Evolutionary conservation across 768 basidiomycete species (phyloP), one percentile per base, ranked within the genome.

Genomic region (Termitomyces sp.): DNA sequence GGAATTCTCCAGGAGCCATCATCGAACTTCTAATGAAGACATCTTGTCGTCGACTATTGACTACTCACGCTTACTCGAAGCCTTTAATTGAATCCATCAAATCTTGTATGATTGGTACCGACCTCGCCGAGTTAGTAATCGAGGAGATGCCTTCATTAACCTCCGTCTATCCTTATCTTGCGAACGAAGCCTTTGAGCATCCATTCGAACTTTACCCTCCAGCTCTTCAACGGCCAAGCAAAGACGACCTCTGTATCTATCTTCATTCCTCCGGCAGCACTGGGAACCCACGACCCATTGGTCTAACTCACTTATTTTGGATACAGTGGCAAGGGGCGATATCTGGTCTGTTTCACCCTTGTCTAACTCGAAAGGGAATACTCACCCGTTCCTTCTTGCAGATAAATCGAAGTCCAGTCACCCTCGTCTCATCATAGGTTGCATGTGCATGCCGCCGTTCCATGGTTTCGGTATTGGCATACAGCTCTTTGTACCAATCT

Each of bases 201-300:
- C 46, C 58, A 3, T 63, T 63, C 52, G 40, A 60, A 32, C 16
- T 5, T 0, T 65, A 65, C 44, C 62, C 62, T 16, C 28, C 14
- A 46, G 30, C 50, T 11, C 10, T 22, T 18, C 28, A 35, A 24
- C 62, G 62, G 26, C 62, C 62, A 10, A 52, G 50, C 10, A 36
- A 53, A 32, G 33, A 59, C 56, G 59, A 65, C 47, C 36, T 66
- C 5, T 47, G 67, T 50, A 36, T 68, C 10, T 75, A 72, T 50
- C 58, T 78, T 1, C 75, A 77, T 52, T 77, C 76, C 0, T 76
- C 77, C 2, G 75, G 76, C 8, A 74, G 71, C 49, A 73, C 74
- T 0, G 72, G 74, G 2, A 66, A 71, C 24, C 72, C 76, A 0
- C 80, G 77, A 55, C 62, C 75, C 9, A 73, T 81, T 35, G 64